These are phyloP conservation scores for Cladophialophora yegresii DNA, from an alignment of 2,329 filamentous ascomycete genomes.

Conservation along the genomic window DNA sequence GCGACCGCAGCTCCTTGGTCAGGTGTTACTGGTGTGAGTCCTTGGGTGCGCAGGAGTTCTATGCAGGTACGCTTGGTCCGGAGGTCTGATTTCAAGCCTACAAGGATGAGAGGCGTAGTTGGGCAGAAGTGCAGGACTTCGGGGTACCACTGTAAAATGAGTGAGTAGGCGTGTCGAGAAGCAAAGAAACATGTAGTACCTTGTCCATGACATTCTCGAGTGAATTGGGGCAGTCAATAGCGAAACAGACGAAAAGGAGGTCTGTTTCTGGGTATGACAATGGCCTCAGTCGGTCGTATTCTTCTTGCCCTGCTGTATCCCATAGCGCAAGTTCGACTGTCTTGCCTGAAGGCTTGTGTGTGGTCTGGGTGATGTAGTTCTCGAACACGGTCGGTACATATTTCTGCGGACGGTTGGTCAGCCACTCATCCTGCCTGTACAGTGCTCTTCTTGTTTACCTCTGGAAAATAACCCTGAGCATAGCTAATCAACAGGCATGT, in stretches of 20 bases:
- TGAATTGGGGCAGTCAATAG: constrained; percentile 97
- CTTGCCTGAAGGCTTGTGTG: constrained; percentile 83
- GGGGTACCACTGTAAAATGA: constrained; percentile 79
- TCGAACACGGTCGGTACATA: constrained; percentile 99
- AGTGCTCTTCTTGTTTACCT: constrained; percentile 61
- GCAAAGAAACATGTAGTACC: constrained; percentile 57
- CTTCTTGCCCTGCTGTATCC: constrained; percentile 98
- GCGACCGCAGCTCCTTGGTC: constrained; percentile 88
- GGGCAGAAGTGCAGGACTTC: constrained; percentile 99
- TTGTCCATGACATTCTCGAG: constrained; percentile 99
- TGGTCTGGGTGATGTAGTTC: constrained; percentile 98
- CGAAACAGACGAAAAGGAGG: constrained; percentile 97
- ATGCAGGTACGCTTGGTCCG: constrained; percentile 95
- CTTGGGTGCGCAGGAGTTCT: constrained; percentile 97
- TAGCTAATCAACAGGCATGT: constrained; percentile 98
- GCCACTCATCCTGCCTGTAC: constrained; percentile 7
- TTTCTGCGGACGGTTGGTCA: constrained; percentile 65
- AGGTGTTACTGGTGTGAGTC: constrained; percentile 87
- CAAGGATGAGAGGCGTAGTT: constrained; percentile 90
- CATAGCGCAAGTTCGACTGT: constrained; percentile 94
- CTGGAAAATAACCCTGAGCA: constrained; percentile 97
- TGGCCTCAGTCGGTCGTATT: constrained; percentile 93
- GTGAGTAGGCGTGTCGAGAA: not conserved
- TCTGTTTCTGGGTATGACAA: constrained; percentile 98
- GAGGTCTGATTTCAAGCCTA: constrained; percentile 95